These are phyloP conservation scores for Wickerhamomyces ciferrii DNA, from an alignment of 805 yeast genomes.

Conservation along the genomic window DNA sequence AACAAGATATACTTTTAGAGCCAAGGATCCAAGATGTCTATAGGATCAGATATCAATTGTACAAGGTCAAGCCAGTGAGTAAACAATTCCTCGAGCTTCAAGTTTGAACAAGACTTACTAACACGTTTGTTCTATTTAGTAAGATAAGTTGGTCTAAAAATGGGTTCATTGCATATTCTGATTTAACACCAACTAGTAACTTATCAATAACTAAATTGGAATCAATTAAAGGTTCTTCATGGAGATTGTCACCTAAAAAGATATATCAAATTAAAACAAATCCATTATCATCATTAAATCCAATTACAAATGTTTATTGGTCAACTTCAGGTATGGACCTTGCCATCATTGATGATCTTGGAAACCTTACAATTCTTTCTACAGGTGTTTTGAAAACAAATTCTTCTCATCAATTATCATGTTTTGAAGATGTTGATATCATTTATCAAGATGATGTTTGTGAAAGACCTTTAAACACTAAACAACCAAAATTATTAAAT, in stretches of 20 bases:
- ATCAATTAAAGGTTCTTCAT: conserved; percentile 66
- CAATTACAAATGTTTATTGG: conserved; percentile 56
- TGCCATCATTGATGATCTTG: conserved; percentile 70
- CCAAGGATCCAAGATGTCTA: too few relatives aligned
- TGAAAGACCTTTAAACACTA: conserved; percentile 22
- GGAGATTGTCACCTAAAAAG: conserved; percentile 49
- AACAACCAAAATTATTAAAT: conserved; percentile 24
- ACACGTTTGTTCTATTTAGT: conserved; percentile 1
- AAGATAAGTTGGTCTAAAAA: conserved; percentile 63
- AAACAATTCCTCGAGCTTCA: not conserved
- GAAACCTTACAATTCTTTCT: conserved; percentile 54
- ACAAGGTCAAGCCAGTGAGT: not conserved
- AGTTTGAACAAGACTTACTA: not conserved
- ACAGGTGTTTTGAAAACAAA: conserved; percentile 41
- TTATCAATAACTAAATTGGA: conserved; percentile 35
- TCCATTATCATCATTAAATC: conserved; percentile 23
- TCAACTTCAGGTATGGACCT: conserved; percentile 76
- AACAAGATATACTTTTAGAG: too few relatives aligned
- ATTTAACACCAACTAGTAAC: conserved; percentile 29
- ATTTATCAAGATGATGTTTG: conserved; percentile 33
- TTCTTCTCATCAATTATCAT: conserved; percentile 20
- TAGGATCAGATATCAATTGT: not conserved
- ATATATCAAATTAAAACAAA: conserved; percentile 18
- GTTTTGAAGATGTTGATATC: conserved; percentile 20
- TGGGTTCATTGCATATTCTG: conserved; percentile 75